These are phyloP conservation scores for Stachybotrys chlorohalonatus DNA, from an alignment of 2,329 filamentous ascomycete genomes.

Conservation along the genomic window DNA sequence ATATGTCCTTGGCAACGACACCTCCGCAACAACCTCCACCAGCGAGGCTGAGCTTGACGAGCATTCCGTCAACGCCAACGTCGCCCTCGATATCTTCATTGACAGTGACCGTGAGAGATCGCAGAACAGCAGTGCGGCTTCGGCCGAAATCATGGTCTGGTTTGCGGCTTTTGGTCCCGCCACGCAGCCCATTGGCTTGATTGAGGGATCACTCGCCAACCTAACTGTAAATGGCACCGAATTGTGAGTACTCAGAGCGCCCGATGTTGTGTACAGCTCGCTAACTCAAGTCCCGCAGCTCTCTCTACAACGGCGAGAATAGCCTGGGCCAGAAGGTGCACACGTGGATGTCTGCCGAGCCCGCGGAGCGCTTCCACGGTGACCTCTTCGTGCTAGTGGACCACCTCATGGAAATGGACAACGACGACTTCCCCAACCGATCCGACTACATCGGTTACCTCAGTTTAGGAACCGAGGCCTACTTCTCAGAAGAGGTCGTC, in stretches of 20 bases:
- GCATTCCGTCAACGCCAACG: slow-evolving; percentile 40
- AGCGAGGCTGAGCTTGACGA: slow-evolving; percentile 21
- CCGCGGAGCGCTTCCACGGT: slow-evolving; percentile 31
- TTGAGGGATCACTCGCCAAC: slow-evolving; percentile 19
- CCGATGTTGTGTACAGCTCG: neutral
- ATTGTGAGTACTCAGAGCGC: slow-evolving; percentile 25
- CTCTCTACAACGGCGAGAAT: slow-evolving; percentile 33
- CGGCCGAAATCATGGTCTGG: slow-evolving; percentile 50
- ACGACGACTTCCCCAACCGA: slow-evolving; percentile 24
- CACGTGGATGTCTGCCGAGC: slow-evolving; percentile 34
- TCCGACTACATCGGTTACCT: slow-evolving; percentile 42
- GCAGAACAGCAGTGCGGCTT: slow-evolving; percentile 28
- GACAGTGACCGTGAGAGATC: slow-evolving; percentile 33
- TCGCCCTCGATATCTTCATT: slow-evolving; percentile 51
- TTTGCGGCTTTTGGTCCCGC: slow-evolving; percentile 36
- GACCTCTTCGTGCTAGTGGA: slow-evolving; percentile 37
- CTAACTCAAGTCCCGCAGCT: slow-evolving; percentile 13
- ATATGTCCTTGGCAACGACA: slow-evolving; percentile 35
- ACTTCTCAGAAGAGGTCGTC: slow-evolving; percentile 30
- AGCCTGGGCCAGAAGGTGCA: slow-evolving; percentile 32
- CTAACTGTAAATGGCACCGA: slow-evolving; percentile 28
- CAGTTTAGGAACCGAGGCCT: slow-evolving; percentile 42
- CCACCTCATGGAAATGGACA: slow-evolving; percentile 23
- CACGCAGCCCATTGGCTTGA: slow-evolving; percentile 37
- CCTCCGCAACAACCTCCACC: slow-evolving; percentile 19